phyloP scores from a whole-genome alignment of 441 rosid genomes.

The Brassica balearica region DNA sequence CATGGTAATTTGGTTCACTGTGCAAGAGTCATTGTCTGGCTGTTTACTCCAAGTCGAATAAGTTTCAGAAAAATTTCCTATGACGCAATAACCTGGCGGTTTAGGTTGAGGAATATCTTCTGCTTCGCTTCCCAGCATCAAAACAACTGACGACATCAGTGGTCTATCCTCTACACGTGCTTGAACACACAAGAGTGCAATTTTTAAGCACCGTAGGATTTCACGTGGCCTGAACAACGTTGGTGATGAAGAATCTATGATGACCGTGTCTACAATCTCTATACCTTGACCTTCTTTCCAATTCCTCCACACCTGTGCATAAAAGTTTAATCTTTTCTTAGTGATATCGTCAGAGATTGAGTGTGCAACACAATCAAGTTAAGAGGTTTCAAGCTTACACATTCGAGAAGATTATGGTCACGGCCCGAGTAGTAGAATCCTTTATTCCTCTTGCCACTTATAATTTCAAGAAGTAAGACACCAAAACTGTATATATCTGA shows the following conservation, averaged over 20 bases:
- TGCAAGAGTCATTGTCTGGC: background rate
- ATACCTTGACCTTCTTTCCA: background rate
- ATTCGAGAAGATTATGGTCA: background rate
- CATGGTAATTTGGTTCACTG: background rate
- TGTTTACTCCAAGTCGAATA: background rate
- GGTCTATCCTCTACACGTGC: slow-evolving; percentile 1
- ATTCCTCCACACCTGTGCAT: background rate
- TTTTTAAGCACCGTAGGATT: background rate
- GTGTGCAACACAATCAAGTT: background rate
- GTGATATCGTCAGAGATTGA: background rate
- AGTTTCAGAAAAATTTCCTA: background rate
- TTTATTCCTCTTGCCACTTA: slow-evolving; percentile 3
- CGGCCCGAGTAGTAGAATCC: background rate
- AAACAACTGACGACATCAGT: background rate
- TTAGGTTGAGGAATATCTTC: background rate
- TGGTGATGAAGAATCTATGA: background rate
- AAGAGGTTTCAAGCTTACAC: background rate
- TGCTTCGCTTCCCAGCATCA: background rate
- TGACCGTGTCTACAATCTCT: background rate
- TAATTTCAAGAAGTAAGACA: background rate
- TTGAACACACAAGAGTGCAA: background rate
- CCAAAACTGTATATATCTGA: background rate
- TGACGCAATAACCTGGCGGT: slow-evolving; percentile 1
- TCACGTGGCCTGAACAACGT: background rate
- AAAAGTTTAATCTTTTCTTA: background rate